A percentile compares a stretch with the other conserved stretches of the same genome.
Conservation (phyloP, 306 rosid genomes). For the Trifolium subterraneum region DNA sequence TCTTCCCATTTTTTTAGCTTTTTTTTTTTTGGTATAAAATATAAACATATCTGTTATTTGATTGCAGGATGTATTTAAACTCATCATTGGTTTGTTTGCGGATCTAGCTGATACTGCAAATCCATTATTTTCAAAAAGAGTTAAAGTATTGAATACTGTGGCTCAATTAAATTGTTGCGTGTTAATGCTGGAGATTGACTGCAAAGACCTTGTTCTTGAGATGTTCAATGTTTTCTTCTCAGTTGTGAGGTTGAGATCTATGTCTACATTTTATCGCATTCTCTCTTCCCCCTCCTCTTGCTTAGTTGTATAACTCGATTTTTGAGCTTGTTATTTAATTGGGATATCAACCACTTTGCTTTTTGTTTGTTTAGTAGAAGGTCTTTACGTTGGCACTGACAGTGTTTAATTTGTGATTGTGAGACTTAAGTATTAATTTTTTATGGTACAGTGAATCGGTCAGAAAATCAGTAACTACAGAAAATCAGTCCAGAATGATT, state of each 20-base stretch:
- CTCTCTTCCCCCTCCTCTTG: conserved; percentile 15
- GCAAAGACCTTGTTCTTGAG: conserved; percentile 69
- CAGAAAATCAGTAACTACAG: neutral
- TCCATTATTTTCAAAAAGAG: conserved; percentile 74
- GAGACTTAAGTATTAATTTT: conserved; percentile 13
- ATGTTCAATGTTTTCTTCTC: conserved; percentile 81
- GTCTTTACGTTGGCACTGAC: conserved; percentile 7
- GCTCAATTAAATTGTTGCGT: conserved; percentile 77
- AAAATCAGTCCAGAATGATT: conserved; percentile 17
- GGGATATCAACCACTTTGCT: conserved; percentile 14
- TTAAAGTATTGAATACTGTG: conserved; percentile 79
- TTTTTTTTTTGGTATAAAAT: neutral
- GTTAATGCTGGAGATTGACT: conserved; percentile 81
- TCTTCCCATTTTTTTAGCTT: neutral
- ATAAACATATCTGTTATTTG: conserved; percentile 25
- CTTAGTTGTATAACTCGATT: conserved; percentile 23
- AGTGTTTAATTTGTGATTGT: neutral
- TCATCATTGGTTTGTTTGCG: conserved; percentile 65
- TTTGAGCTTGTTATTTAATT: conserved; percentile 10
- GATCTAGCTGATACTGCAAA: conserved; percentile 74
- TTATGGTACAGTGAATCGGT: conserved; percentile 6
- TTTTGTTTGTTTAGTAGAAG: conserved; percentile 20
- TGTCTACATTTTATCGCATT: neutral
- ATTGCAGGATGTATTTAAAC: conserved; percentile 73
- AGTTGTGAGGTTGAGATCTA: conserved; percentile 68